Evolutionary conservation across 331 rosid species (phyloP), one percentile per base, ranked within the genome.

Genomic region (Cydonia oblonga): DNA sequence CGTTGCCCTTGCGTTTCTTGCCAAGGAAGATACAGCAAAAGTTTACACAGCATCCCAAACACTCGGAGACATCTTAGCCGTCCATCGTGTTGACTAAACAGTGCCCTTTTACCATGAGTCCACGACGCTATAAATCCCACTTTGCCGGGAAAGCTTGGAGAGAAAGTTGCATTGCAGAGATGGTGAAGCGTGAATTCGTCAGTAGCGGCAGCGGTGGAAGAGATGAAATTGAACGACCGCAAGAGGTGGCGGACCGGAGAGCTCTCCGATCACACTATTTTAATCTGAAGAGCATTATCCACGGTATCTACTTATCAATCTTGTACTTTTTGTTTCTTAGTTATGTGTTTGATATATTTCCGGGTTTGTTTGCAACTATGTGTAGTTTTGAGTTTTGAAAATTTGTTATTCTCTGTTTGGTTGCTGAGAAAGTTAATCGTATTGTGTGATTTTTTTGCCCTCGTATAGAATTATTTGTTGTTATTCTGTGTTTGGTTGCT

Each of bases 191-290:
- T 42, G 72, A 76, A 65, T 6, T 56, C 63, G 60, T n/a, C 13
- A 4, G 35, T 26, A 13, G 63, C 7, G 18, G 40, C 28, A 5
- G 42, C 13, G 10, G 72, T 16, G 53, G 42, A 3, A 11, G 32
- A 57, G 70, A 35, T 30, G 32, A 40, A 13, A 28, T 20, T n/a
- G 24, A 30, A n/a, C 14, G n/a, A 26, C 35, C 62, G 49, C 35
- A 81, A 30, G 26, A 54, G 58, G 77, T 76, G 32, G 62, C 76
- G 42, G 82, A 84, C 75, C 91, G 92, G 22, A 77, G 98, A 61
- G 64, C 80, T 12, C 88, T 91, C 22, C 98, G 98, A 35, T 90
- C 96, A 12, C 84, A 82, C 67, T 93, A 89, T 69, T 84, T 80
- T 56, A 80, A 86, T 11, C 89, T 93, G 46, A 86, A 84, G 75